These are phyloP conservation scores for Auricularia sp. DNA, from an alignment of 768 basidiomycete genomes.

Conservation along the genomic window DNA sequence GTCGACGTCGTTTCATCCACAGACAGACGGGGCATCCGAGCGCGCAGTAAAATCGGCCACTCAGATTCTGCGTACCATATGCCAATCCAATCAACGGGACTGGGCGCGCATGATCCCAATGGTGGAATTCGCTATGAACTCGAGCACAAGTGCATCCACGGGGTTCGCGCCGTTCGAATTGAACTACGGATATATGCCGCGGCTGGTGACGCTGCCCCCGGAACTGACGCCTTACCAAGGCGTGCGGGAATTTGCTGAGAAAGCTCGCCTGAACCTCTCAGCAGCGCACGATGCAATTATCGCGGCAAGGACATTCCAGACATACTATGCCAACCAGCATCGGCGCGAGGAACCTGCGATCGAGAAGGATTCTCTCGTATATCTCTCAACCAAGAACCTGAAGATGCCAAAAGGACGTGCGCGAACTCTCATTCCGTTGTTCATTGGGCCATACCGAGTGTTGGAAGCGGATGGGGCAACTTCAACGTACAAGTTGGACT, in stretches of 20 bases:
- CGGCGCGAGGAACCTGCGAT: not conserved
- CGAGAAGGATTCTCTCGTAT: not conserved
- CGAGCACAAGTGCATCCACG: constrained; percentile 20
- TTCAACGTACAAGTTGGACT: constrained; percentile 22
- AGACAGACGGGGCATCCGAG: not conserved
- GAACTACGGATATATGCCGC: constrained; percentile 11
- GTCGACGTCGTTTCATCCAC: constrained; percentile 3
- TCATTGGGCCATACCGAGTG: not conserved
- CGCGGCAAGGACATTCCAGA: constrained; percentile 22
- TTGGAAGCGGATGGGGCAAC: constrained; percentile 9
- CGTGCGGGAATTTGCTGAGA: not conserved
- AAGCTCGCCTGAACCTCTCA: not conserved
- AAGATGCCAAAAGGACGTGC: not conserved
- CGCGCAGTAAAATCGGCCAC: constrained; percentile 25
- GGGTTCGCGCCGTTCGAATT: constrained; percentile 24
- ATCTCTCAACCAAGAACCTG: not conserved
- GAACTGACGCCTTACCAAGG: not conserved
- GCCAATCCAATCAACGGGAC: constrained; percentile 23
- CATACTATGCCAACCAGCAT: not conserved
- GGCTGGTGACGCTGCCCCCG: not conserved
- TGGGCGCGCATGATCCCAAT: constrained; percentile 26
- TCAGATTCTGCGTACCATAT: constrained; percentile 27
- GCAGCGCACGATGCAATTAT: not conserved
- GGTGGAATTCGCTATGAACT: constrained; percentile 28
- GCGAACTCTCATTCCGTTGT: not conserved